Conservation (phyloP, 257 asterid genomes). For the Echium plantagineum region DNA sequence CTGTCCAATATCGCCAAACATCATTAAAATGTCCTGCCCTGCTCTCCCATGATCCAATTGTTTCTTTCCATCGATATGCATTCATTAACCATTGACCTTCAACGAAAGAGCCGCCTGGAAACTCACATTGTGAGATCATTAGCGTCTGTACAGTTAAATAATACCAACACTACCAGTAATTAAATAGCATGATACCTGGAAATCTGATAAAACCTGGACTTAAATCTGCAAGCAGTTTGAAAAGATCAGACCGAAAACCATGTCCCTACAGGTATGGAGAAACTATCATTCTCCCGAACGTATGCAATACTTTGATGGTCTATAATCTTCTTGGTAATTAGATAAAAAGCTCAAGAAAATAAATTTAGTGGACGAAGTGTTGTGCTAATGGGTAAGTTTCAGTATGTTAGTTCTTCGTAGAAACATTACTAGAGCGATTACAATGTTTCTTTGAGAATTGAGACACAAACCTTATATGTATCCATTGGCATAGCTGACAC, state of each 20-base stretch:
- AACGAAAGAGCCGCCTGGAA: slow-evolving; percentile 89
- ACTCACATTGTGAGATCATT: neutral
- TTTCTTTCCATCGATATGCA: slow-evolving; percentile 96
- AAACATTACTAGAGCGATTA: neutral
- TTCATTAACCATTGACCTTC: slow-evolving; percentile 88
- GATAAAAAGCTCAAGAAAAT: neutral
- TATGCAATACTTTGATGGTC: neutral
- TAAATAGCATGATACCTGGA: slow-evolving; percentile 47
- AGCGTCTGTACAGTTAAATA: neutral
- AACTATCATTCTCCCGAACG: neutral
- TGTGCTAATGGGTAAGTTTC: neutral
- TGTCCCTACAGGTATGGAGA: slow-evolving; percentile 54
- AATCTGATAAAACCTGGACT: slow-evolving; percentile 77
- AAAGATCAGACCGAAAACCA: slow-evolving; percentile 85
- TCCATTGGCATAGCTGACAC: slow-evolving; percentile 87
- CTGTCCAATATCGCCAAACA: slow-evolving; percentile 97
- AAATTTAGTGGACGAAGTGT: too few relatives aligned
- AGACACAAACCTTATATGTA: slow-evolving; percentile 60
- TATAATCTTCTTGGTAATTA: neutral
- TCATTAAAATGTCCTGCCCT: slow-evolving; percentile 95
- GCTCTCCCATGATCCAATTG: slow-evolving; percentile 93
- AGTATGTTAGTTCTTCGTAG: neutral
- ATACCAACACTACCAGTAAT: too few relatives aligned
- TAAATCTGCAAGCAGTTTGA: slow-evolving; percentile 53
- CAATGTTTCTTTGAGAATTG: neutral